Conservation (phyloP, 352 stramenopile species). For the Phytophthora chlamydospora region DNA sequence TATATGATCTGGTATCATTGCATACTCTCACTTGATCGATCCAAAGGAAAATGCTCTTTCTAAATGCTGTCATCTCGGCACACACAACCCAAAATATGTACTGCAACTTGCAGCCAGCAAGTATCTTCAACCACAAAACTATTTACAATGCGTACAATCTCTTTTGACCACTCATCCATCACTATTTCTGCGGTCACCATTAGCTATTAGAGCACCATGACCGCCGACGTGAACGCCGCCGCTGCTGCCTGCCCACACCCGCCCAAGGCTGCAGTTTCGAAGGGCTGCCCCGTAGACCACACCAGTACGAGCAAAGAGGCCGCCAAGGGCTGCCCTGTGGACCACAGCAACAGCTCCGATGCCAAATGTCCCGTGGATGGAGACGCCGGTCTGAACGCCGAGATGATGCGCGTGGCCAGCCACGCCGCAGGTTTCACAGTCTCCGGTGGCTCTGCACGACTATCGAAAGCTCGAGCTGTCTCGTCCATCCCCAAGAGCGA, state of each 20-base stretch:
- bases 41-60: too few species aligned
- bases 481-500: slow-evolving; percentile 96
- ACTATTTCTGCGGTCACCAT: slow-evolving; percentile 12
- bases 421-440: slow-evolving; percentile 50
- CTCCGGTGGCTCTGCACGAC: slow-evolving; percentile 27
- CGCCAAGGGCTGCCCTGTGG: not conserved
- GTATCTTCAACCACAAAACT: too few species aligned
- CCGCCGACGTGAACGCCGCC: slow-evolving; percentile 71
- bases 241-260: slow-evolving; percentile 58
- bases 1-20: too few species aligned
- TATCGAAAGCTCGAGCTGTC: slow-evolving; percentile 87
- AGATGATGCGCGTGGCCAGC: slow-evolving; percentile 63
- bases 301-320: not conserved
- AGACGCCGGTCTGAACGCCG: slow-evolving; percentile 52
- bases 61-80: too few species aligned
- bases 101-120: slow-evolving; percentile 8
- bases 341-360: slow-evolving; percentile 1
- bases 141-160: too few species aligned
- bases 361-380: slow-evolving; percentile 18
- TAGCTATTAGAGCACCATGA: slow-evolving; percentile 44
- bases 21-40: too few species aligned
- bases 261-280: slow-evolving; percentile 4
- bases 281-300: slow-evolving; percentile 28
- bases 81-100: too few species aligned
- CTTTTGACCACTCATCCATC: not conserved